Evolutionary conservation across 2,329 filamentous ascomycete genomes (phyloP).

Genomic region (Fusarium newnesense): DNA sequence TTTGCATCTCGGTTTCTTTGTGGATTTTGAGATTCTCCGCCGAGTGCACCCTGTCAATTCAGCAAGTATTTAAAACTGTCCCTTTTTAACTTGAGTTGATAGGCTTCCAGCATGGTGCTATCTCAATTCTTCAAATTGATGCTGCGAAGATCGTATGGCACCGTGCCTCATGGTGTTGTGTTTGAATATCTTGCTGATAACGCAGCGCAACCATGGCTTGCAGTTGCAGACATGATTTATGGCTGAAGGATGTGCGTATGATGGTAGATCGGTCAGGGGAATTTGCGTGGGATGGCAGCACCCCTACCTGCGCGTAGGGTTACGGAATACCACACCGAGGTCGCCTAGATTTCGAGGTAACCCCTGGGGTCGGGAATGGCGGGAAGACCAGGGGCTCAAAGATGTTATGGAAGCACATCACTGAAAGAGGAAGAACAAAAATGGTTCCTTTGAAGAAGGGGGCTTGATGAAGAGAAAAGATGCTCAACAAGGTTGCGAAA

Average conservation of each 20-base stretch:
- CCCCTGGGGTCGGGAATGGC: conserved; percentile 29
- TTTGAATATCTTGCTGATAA: conserved; percentile 9
- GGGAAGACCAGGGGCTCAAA: conserved; percentile 10
- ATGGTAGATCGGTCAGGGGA: conserved; percentile 36
- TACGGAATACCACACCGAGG: conserved; percentile 37
- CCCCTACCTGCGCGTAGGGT: conserved; percentile 32
- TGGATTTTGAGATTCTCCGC: conserved; percentile 11
- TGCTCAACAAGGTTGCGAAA: conserved; percentile 4
- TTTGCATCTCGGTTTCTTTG: conserved; percentile 18
- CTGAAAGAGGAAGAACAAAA: conserved; percentile 6
- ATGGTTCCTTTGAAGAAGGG: background rate
- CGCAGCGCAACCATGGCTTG: conserved; percentile 16
- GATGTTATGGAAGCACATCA: conserved; percentile 1
- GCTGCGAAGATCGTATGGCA: conserved; percentile 2
- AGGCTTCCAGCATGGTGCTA: background rate
- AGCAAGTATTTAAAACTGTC: background rate
- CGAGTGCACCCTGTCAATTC: background rate
- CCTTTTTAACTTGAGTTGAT: background rate
- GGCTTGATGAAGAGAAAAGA: background rate
- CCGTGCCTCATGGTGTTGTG: background rate
- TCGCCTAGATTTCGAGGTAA: conserved; percentile 25
- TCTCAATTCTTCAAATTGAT: background rate
- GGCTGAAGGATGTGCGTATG: conserved; percentile 13
- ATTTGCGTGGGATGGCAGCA: conserved; percentile 35
- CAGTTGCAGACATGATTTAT: conserved; percentile 18